Evolutionary conservation across 805 yeast species (phyloP), one percentile per base, ranked within the genome.

Genomic region (Ogataea paraovalis): DNA sequence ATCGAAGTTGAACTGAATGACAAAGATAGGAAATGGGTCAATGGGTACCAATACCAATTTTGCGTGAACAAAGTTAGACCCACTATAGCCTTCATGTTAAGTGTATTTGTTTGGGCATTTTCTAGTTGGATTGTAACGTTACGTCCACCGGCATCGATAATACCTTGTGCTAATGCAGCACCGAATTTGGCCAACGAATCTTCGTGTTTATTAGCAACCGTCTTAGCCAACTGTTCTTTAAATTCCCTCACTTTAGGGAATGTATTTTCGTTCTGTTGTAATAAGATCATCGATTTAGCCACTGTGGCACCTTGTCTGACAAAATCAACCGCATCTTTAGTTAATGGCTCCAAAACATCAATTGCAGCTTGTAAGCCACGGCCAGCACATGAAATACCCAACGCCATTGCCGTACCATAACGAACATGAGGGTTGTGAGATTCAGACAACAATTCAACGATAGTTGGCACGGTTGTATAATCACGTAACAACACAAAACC

Each of bases 31-130:
- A 94, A 94, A 69, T 94, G 98, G 1, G 97, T 81, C 49, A 91
- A 76, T 50, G 99, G 99, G 81, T 84, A 94, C 99, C 99, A 94
- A 69, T 90, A 88, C 99, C 99, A 94, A 64, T 87, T 87, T 71
- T 94, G 99, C 10, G 86, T 73, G 64, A 94, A 94, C 50, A 94
- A 79, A 0, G 94, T 82, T 56, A 94, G 72, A 36, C 99, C 99
- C 48, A 91, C 96, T 59, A 94, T 84, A 0, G 97, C 94, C 67
- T 87, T 86, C 63, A 85, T 82, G 68, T 94, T 92, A 55, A 94
- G 76, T 19, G 96, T 89, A 51, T 90, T 95, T 37, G 96, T 89
- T 56, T 90, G 91, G 21, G 82, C 61, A 65, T 91, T 88, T 67
- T 94, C 97, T 43, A 92, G 74, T 57, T 86, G 86, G 54, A 94